phyloP scores from a whole-genome alignment of 2,329 filamentous ascomycete genomes.

The Pseudofabraea citricarpa region DNA sequence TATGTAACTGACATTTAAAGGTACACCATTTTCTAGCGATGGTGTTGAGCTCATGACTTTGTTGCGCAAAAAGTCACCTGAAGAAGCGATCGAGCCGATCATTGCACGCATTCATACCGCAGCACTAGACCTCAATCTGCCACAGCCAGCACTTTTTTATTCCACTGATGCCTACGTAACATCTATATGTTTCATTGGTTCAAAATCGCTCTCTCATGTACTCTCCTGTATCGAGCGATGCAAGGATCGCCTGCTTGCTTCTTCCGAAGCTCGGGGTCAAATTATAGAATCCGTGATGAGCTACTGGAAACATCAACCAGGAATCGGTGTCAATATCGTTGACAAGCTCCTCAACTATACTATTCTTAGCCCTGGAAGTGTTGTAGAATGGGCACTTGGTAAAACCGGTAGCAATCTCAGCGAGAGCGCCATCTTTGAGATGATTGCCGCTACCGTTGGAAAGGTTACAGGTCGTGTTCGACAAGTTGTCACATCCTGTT shows the following conservation, averaged over 20 bases:
- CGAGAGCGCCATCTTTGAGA: constrained; percentile 77
- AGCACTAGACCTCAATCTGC: constrained; percentile 61
- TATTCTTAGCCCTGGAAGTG: constrained; percentile 78
- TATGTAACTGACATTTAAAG: constrained; percentile 34
- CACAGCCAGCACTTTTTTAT: constrained; percentile 68
- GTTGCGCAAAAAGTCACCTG: constrained; percentile 76
- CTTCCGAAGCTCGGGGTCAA: constrained; percentile 73
- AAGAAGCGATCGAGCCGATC: constrained; percentile 79
- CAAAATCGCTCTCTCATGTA: constrained; percentile 93
- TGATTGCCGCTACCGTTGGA: constrained; percentile 80
- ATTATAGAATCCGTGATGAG: constrained; percentile 86
- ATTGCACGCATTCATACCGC: constrained; percentile 78
- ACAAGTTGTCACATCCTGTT: constrained; percentile 65
- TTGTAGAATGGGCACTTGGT: constrained; percentile 83
- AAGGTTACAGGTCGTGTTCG: constrained; percentile 87
- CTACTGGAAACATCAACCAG: constrained; percentile 92
- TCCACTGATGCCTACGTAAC: constrained; percentile 94
- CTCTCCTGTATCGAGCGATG: constrained; percentile 93
- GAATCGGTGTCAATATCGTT: constrained; percentile 85
- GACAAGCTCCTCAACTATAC: constrained; percentile 98
- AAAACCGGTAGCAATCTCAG: constrained; percentile 60
- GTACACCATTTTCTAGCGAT: constrained; percentile 75
- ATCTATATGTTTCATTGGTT: constrained; percentile 86
- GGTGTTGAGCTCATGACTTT: constrained; percentile 77
- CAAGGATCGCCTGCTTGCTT: constrained; percentile 80